These are phyloP conservation scores for Delitschia confertaspora DNA, from an alignment of 495 filamentous ascomycete genomes.

Conservation along the genomic window DNA sequence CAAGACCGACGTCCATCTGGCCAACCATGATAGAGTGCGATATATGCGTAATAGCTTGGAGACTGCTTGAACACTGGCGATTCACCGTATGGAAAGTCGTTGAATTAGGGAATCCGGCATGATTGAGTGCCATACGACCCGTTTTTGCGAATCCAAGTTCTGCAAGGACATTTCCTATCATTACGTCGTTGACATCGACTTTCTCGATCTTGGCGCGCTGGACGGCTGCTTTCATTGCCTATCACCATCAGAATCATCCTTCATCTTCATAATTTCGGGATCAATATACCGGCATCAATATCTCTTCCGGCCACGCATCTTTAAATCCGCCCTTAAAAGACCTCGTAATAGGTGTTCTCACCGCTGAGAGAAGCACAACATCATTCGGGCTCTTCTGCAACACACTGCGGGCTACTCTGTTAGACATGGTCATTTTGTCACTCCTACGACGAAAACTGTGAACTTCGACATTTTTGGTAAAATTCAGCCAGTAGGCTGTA, in stretches of 20 bases:
- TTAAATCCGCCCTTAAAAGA: slow-evolving; percentile 27
- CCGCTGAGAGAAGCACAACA: slow-evolving; percentile 25
- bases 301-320: slow-evolving; percentile 25
- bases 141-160: slow-evolving; percentile 27
- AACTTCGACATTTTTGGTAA: slow-evolving; percentile 1
- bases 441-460: not conserved
- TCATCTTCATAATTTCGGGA: not conserved
- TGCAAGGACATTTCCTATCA: slow-evolving; percentile 27
- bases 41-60: slow-evolving; percentile 60
- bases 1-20: slow-evolving; percentile 62
- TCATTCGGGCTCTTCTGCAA: slow-evolving; percentile 26
- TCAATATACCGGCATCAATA: slow-evolving; percentile 19
- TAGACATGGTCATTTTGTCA: slow-evolving; percentile 21
- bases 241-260: not conserved
- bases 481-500: not conserved
- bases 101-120: slow-evolving; percentile 58
- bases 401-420: slow-evolving; percentile 18
- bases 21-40: slow-evolving; percentile 58
- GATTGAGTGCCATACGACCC: slow-evolving; percentile 64
- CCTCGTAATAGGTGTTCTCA: slow-evolving; percentile 26
- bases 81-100: slow-evolving; percentile 74
- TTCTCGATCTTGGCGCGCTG: slow-evolving; percentile 19
- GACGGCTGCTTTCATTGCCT: slow-evolving; percentile 23
- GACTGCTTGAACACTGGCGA: slow-evolving; percentile 56
- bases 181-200: slow-evolving; percentile 21